Percentiles rank a stretch among this genome's conserved stretches.
Conservation (phyloP, 768 basidiomycete species). For the Psilocybe subaeruginosa region DNA sequence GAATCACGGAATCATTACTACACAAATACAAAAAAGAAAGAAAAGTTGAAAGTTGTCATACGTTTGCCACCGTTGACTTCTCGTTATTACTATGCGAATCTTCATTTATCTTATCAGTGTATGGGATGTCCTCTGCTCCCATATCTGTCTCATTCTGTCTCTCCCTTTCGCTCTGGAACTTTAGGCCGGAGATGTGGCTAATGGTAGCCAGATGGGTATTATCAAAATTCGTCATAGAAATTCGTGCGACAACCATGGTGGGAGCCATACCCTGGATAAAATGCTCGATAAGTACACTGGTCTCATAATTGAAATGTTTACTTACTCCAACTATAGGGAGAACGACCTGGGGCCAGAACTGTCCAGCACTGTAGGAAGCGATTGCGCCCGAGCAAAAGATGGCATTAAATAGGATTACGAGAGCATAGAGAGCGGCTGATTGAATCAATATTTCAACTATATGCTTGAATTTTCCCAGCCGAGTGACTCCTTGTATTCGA, state of each 20-base stretch:
- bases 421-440: not conserved
- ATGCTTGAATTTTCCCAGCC: not conserved
- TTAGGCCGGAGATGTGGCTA: not conserved
- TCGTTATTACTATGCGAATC: not conserved
- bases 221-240: not conserved
- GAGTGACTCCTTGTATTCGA: not conserved
- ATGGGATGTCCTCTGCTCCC: not conserved
- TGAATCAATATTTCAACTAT: not conserved
- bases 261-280: not conserved
- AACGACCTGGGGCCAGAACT: not conserved
- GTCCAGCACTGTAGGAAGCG: not conserved
- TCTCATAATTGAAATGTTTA: not conserved
- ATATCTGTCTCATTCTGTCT: not conserved
- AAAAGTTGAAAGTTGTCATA: too few relatives aligned
- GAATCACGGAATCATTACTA: too few relatives aligned
- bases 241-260: not conserved
- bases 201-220: not conserved
- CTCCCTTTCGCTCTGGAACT: not conserved
- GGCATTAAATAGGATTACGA: not conserved
- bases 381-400: not conserved
- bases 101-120: not conserved
- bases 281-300: not conserved
- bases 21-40: too few relatives aligned
- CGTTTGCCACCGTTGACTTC: too few relatives aligned
- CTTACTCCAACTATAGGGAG: not conserved